phyloP scores from a whole-genome alignment of 2,329 filamentous ascomycete species.

The Diaporthe helianthi region DNA sequence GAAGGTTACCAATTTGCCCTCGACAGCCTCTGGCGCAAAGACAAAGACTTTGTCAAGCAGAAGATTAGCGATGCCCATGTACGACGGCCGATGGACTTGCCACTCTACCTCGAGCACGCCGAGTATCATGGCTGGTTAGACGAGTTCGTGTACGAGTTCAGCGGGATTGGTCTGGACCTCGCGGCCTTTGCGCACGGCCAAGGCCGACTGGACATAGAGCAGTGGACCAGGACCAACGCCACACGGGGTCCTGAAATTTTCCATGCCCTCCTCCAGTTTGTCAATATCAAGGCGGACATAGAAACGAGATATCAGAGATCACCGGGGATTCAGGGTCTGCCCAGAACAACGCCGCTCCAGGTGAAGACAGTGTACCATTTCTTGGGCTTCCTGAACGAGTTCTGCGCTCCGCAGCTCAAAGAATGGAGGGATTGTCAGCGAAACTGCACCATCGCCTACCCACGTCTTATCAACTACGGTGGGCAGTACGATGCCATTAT shows the following conservation, averaged over 20 bases:
- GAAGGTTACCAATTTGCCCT: constrained; percentile 86
- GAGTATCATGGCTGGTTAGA: constrained; percentile 85
- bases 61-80: constrained; percentile 81
- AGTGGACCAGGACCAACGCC: constrained; percentile 78
- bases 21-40: constrained; percentile 89
- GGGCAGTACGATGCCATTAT: constrained; percentile 93
- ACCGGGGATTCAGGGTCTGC: constrained; percentile 64
- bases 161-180: constrained; percentile 86
- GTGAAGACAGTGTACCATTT: constrained; percentile 86
- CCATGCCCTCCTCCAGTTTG: constrained; percentile 76
- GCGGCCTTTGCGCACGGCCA: constrained; percentile 85
- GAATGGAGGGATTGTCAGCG: constrained; percentile 84
- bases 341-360: constrained; percentile 74
- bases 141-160: constrained; percentile 77
- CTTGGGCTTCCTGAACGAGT: constrained; percentile 79
- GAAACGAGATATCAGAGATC: constrained; percentile 77
- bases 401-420: constrained; percentile 59
- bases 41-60: constrained; percentile 84
- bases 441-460: constrained; percentile 89
- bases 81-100: constrained; percentile 70
- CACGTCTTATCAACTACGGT: constrained; percentile 93
- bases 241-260: constrained; percentile 73
- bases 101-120: constrained; percentile 79
- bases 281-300: constrained; percentile 83
- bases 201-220: constrained; percentile 77